Conservation (phyloP, 768 basidiomycete genomes). For the Hebeloma cylindrosporum region DNA sequence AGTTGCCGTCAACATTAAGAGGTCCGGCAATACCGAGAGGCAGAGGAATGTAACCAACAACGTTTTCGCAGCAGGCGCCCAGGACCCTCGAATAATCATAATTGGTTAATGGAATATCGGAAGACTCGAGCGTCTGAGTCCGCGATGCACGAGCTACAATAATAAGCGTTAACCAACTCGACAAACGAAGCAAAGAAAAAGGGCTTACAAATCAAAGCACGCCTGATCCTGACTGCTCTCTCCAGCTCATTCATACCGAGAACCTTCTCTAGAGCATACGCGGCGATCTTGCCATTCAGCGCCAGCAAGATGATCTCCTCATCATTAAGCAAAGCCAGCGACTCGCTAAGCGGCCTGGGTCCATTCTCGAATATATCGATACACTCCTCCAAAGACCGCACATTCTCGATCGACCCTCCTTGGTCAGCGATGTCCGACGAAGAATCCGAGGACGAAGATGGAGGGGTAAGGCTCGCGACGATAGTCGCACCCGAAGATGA, state of each 20-base stretch:
- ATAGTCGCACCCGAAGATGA: constrained; percentile 10
- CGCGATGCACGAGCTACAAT: constrained; percentile 76
- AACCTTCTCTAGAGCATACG: constrained; percentile 96
- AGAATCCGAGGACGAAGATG: constrained; percentile 18
- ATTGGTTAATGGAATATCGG: constrained; percentile 75
- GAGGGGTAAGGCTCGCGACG: constrained; percentile 9
- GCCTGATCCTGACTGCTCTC: constrained; percentile 81
- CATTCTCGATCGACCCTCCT: constrained; percentile 7
- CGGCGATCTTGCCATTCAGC: constrained; percentile 89
- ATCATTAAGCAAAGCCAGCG: constrained; percentile 70
- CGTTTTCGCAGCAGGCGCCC: constrained; percentile 98
- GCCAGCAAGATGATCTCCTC: constrained; percentile 89
- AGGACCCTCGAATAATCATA: constrained; percentile 95
- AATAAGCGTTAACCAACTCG: constrained; percentile 2
- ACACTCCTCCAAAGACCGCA: constrained; percentile 72
- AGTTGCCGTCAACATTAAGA: constrained; percentile 81
- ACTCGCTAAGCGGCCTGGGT: constrained; percentile 56
- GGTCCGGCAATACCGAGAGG: constrained; percentile 97
- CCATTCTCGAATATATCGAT: constrained; percentile 78
- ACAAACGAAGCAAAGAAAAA: background rate
- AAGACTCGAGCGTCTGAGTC: constrained; percentile 82
- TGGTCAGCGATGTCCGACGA: constrained; percentile 13
- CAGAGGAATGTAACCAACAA: constrained; percentile 94
- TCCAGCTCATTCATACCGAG: constrained; percentile 70
- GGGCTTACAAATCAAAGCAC: constrained; percentile 86